Conservation (phyloP, 257 asterid genomes). For the Solanum ahanhuiri region DNA sequence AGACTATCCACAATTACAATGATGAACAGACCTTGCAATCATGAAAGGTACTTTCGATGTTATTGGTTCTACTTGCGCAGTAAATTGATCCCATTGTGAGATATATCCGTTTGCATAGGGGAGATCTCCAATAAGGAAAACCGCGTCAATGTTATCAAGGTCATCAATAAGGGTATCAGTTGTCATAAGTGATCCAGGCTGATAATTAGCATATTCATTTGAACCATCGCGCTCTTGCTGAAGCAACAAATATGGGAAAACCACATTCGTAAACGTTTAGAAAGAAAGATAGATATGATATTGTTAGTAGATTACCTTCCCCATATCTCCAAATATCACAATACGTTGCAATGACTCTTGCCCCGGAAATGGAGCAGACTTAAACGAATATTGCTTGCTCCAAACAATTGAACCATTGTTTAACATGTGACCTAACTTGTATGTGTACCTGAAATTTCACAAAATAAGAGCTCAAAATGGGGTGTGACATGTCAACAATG, state of each 20-base stretch:
- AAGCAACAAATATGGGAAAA: neutral
- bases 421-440: constrained; percentile 60
- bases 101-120: constrained; percentile 52
- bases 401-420: constrained; percentile 48
- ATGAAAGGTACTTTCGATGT: constrained; percentile 71
- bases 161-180: constrained; percentile 72
- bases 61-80: constrained; percentile 74
- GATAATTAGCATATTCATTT: constrained; percentile 71
- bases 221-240: constrained; percentile 97
- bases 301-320: constrained; percentile 46
- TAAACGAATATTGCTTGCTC: constrained; percentile 68
- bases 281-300: neutral
- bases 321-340: constrained; percentile 87
- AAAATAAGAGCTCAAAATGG: neutral
- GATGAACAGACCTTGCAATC: constrained; percentile 58
- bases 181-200: constrained; percentile 78
- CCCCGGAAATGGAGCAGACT: constrained; percentile 77
- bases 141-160: constrained; percentile 34
- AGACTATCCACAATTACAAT: too few relatives aligned
- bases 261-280: neutral
- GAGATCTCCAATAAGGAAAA: constrained; percentile 56
- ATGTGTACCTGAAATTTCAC: constrained; percentile 45
- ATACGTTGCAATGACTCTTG: constrained; percentile 81
- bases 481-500: neutral
- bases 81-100: constrained; percentile 92